Evolutionary conservation across 148 eudicot species (phyloP).

Genomic region (Amaranthus cruentus): DNA sequence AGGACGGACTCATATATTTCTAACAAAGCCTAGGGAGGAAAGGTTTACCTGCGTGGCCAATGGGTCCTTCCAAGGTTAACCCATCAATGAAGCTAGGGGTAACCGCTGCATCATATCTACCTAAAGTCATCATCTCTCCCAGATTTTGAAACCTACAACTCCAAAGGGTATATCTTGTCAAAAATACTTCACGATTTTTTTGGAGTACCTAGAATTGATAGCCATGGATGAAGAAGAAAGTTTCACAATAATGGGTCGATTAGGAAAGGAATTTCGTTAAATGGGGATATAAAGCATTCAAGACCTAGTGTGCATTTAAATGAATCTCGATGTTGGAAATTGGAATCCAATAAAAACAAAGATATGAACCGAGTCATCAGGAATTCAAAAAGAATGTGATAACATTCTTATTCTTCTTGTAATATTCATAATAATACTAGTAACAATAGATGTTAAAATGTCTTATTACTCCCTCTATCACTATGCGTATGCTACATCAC

Average conservation of each 20-base stretch:
- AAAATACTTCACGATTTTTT: background rate
- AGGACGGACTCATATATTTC: background rate
- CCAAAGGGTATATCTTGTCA: background rate
- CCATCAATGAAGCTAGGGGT: conserved; percentile 86
- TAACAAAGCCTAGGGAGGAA: background rate
- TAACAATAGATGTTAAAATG: too few species aligned
- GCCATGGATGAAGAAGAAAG: background rate
- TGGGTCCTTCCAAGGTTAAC: conserved; percentile 78
- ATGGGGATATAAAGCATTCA: too few species aligned
- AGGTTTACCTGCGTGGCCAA: conserved; percentile 77
- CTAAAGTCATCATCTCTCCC: conserved; percentile 98
- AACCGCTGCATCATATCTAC: conserved; percentile 81
- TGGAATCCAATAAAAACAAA: background rate
- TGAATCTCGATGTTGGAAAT: background rate
- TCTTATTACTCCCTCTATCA: too few species aligned
- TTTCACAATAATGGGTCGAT: background rate
- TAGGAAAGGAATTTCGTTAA: background rate
- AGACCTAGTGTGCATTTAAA: background rate
- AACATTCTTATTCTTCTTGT: background rate
- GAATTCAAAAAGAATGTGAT: background rate
- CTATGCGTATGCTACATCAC: too few species aligned
- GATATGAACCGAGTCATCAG: background rate
- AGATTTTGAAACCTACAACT: conserved; percentile 72
- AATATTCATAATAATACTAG: too few species aligned
- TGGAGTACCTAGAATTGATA: background rate